Base-by-base conservation (phyloP, 2,329 filamentous ascomycete genomes). In the Furcasterigmium sp. region DNA sequence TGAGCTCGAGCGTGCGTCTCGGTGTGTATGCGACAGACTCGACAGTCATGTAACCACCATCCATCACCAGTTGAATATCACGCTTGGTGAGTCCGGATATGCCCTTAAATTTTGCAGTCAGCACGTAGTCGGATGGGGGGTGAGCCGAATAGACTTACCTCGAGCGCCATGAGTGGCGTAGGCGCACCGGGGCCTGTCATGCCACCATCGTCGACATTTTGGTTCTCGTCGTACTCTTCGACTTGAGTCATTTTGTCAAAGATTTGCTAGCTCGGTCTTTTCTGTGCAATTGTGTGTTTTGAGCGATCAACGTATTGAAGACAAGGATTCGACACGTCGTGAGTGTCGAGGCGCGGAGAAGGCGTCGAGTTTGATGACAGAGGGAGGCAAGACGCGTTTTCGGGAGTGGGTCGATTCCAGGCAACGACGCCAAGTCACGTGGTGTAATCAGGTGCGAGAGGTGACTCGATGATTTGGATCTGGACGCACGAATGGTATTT, bases 1-100 rank as follows among this genome's bases (percentile, higher is more conserved):
- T 91, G 62, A 94, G 89, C 64, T 98, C 91, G 15, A 98, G 70
- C 44, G 85, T 72, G 57, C 91, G 81, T 42, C 78, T 86, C 61
- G 93, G 80, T 3, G 81, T 97, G 61, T 98, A 98, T 39, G 93
- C 93, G 47, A 98, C 86, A 3, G 91, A 85, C 65, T 98, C 93
- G 29, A 98, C 90, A 0, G 93, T 98, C 62, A 97, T 89, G 64
- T 83, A 97, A 5, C 93, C 93, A 30, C 87, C 91, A 57, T 97
- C 91, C 15, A 94, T 73, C 18, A 98, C 81, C 30, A 96, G 73
- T 61, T 96, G 93, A 54, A 97, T 94, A 61, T 98, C 93, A 57
- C 94, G 82, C 54, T 91, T 91, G n/a, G 91, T 95, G 52, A 97
- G 70, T 13, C 91, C 91, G 37, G 86, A 82, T 48, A 95, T 72